Base-by-base conservation (phyloP, 495 filamentous ascomycete genomes). In the Neurospora sp. region DNA sequence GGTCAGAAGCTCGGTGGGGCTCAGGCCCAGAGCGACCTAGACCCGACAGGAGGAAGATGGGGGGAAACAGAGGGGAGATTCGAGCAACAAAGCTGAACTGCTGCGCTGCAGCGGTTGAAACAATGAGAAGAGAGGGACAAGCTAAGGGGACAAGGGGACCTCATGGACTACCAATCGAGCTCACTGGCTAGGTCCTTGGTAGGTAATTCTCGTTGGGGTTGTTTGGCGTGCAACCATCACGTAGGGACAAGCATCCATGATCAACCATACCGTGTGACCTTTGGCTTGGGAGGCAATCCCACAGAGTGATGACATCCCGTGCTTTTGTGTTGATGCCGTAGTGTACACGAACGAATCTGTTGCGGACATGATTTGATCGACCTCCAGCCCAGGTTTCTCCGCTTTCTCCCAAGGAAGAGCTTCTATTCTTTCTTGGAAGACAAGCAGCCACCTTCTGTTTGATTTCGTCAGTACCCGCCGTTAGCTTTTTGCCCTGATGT, bases 251-350 rank as follows among this genome's bases (percentile, higher is more conserved):
- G 28, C 54, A 9, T 54, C 72, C 36, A 71, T 39, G 59, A 37
- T 19, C 62, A 70, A 21, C 69, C 2, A 42, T 71, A 69, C 71
- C 70, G 42, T 69, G 70, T 74, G 73, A 66, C 73, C 73, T 13
- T 45, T 54, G 24, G 54, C 6, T 66, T 66, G 54, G 48, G 54
- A 66, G 54, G 54, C 54, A 19, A 66, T 66, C 54, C 54, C 11
- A 66, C 54, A 69, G 72, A 42, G 69, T 75, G 74, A 75, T 66
- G 72, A 69, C 72, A 75, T 75, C 74, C 72, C 74, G 72, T 75
- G 74, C 72, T 73, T 71, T 73, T 73, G 74, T 71, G 2, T 28
- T 28, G 54, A 62, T 62, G 54, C 54, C 28, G 28, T 62, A 59
- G 48, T 28, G 48, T 59, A 59, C 11, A 59, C 48, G 45, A 28